phyloP scores from a whole-genome alignment of 345 rosid genomes.

The Populus nigra region DNA sequence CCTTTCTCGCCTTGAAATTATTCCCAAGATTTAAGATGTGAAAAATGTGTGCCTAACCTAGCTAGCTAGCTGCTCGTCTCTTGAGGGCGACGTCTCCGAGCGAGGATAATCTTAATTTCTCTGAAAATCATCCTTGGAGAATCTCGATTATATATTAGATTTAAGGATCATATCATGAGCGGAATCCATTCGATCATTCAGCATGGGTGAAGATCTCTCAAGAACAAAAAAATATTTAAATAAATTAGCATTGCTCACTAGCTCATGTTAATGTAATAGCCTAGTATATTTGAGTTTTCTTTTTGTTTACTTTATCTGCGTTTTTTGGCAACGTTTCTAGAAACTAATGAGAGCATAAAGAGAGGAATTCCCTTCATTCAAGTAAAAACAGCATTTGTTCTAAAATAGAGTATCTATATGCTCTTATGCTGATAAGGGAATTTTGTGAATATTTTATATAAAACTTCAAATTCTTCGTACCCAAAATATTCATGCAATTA shows the following conservation, averaged over 20 bases:
- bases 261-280: not conserved
- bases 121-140: not conserved
- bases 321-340: not conserved
- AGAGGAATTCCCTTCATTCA: not conserved
- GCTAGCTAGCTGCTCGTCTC: not conserved
- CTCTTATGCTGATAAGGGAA: not conserved
- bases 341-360: not conserved
- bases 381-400: not conserved
- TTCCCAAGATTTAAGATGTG: not conserved
- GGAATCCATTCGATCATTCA: not conserved
- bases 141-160: no score
- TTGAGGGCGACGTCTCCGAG: not conserved
- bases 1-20: not conserved
- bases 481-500: not conserved
- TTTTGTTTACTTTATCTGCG: not conserved
- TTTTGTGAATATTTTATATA: not conserved
- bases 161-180: not conserved
- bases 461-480: not conserved
- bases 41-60: not conserved
- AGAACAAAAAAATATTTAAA: no score
- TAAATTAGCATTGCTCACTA: not conserved
- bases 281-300: not conserved
- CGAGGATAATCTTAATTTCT: not conserved
- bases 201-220: not conserved
- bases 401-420: no score